These are phyloP conservation scores for Penstemon newberryi DNA, from an alignment of 257 asterid genomes.

Conservation along the genomic window DNA sequence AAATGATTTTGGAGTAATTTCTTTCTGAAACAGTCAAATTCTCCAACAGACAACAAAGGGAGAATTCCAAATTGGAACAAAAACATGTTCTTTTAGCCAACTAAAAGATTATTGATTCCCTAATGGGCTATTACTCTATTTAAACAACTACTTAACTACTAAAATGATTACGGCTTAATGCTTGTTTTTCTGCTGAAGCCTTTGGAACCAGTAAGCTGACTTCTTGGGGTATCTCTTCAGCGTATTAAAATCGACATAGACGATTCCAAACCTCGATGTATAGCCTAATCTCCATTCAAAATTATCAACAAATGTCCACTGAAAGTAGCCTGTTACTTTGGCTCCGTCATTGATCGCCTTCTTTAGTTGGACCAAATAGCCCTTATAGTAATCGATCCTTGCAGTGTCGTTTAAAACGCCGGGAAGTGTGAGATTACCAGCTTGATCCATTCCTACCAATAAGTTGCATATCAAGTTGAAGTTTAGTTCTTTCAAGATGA, in stretches of 20 bases:
- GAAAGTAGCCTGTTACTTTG: slow-evolving; percentile 74
- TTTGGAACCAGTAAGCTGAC: slow-evolving; percentile 87
- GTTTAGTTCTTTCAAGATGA: neutral
- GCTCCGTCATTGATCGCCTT: slow-evolving; percentile 78
- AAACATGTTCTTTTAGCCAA: slow-evolving; percentile 1
- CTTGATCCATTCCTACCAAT: slow-evolving; percentile 83
- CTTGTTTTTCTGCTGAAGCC: slow-evolving; percentile 42
- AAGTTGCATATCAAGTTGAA: neutral
- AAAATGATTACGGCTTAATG: slow-evolving; percentile 22
- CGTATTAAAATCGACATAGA: slow-evolving; percentile 76
- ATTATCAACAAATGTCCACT: slow-evolving; percentile 90
- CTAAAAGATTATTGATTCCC: slow-evolving; percentile 29
- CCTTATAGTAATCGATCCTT: slow-evolving; percentile 67
- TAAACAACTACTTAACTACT: neutral
- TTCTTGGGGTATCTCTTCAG: slow-evolving; percentile 84
- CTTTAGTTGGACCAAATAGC: slow-evolving; percentile 64
- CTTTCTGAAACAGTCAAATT: no score
- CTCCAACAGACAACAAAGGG: neutral
- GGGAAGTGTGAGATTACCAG: slow-evolving; percentile 65
- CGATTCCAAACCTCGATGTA: slow-evolving; percentile 83
- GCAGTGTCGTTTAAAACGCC: slow-evolving; percentile 54
- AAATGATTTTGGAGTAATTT: no score
- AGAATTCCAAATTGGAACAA: neutral
- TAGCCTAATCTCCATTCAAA: slow-evolving; percentile 94
- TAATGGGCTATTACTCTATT: slow-evolving; percentile 11